Evolutionary conservation across 106 monocot genomes (phyloP).

Genomic region (Allium fistulosum): DNA sequence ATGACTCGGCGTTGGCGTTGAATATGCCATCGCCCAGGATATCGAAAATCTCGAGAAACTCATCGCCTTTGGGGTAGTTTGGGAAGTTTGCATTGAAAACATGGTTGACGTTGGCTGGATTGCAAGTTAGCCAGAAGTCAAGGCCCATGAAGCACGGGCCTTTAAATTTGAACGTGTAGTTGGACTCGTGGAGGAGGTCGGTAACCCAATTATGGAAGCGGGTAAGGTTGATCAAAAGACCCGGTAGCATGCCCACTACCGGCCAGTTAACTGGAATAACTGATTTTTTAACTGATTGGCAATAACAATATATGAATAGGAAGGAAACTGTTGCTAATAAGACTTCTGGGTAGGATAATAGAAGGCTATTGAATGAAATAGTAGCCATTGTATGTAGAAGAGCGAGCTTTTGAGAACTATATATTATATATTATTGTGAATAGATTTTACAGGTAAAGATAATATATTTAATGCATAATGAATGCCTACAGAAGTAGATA

Average conservation of each 20-base stretch:
- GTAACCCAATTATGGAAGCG: neutral
- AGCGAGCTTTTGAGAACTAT: too few relatives aligned
- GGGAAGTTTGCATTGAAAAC: conserved; percentile 11
- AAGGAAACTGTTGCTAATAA: neutral
- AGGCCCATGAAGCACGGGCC: neutral
- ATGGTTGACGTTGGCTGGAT: conserved; percentile 11
- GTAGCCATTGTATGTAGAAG: too few relatives aligned
- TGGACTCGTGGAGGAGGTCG: neutral
- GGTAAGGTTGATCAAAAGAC: neutral
- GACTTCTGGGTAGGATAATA: neutral
- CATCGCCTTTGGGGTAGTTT: conserved; percentile 9
- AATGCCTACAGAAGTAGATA: too few relatives aligned
- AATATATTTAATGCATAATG: too few relatives aligned
- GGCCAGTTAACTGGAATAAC: neutral
- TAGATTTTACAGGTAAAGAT: too few relatives aligned
- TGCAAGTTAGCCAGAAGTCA: conserved; percentile 4
- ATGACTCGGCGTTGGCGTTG: conserved; percentile 1
- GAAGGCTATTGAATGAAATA: too few relatives aligned
- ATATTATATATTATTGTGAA: too few relatives aligned
- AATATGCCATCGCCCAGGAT: conserved; percentile 15
- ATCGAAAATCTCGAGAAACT: conserved; percentile 7
- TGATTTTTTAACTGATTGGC: neutral
- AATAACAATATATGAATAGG: neutral
- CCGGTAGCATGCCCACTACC: neutral
- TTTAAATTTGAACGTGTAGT: neutral